Conservation (phyloP, 768 basidiomycete species). For the Hydnomerulius pinastri region DNA sequence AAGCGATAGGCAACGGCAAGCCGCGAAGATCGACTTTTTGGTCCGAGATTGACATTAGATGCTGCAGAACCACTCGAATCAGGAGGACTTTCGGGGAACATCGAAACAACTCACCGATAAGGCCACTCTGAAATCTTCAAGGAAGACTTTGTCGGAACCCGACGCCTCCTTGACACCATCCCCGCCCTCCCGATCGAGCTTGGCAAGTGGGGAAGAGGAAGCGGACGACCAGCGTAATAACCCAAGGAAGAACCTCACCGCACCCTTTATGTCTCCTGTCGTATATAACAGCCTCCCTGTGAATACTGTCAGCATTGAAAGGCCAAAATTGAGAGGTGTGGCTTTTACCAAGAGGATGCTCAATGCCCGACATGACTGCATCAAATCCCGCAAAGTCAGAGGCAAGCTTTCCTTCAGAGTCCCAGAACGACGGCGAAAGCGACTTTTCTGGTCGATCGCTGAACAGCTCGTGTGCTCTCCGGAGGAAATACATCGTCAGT, state of each 20-base stretch:
- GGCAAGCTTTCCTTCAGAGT: slow-evolving; percentile 57
- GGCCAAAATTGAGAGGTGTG: slow-evolving; percentile 1
- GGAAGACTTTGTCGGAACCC: slow-evolving; percentile 62
- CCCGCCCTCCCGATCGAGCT: slow-evolving; percentile 14
- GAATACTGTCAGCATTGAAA: slow-evolving; percentile 7
- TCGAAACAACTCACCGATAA: slow-evolving; percentile 58
- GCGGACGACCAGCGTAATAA: slow-evolving; percentile 56
- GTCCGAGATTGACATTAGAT: slow-evolving; percentile 63
- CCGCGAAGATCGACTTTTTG: slow-evolving; percentile 43
- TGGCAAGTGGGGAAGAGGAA: slow-evolving; percentile 17
- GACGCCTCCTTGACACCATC: slow-evolving; percentile 33
- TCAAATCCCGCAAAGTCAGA: slow-evolving; percentile 50
- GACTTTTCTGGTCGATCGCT: slow-evolving; percentile 49
- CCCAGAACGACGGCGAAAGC: slow-evolving; percentile 82
- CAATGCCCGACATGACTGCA: slow-evolving; percentile 69
- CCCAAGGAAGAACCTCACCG: slow-evolving; percentile 76
- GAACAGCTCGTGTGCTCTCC: slow-evolving; percentile 68
- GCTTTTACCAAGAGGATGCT: slow-evolving; percentile 71
- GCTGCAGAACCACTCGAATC: slow-evolving; percentile 45
- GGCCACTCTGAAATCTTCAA: slow-evolving; percentile 90
- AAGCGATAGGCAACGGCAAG: slow-evolving; percentile 63
- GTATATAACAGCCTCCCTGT: slow-evolving; percentile 86
- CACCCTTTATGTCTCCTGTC: slow-evolving; percentile 78
- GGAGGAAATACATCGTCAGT: slow-evolving; percentile 79
- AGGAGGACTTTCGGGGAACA: neutral